These are phyloP conservation scores for Brassica cretica DNA, from an alignment of 345 rosid species.

Conservation along the genomic window DNA sequence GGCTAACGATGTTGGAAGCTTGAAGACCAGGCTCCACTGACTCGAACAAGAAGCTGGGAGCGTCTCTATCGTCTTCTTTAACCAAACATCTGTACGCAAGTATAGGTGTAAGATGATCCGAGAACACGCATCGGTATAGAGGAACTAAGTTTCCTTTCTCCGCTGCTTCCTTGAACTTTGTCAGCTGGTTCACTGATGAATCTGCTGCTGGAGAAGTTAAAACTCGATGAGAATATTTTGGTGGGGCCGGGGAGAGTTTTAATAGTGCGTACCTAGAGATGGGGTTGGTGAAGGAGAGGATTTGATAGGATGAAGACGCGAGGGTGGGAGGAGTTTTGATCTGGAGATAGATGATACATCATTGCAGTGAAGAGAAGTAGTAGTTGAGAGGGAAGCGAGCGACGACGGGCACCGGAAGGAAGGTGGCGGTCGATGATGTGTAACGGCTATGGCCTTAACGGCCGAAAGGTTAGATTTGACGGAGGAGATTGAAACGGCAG, in stretches of 20 bases:
- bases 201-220: slow-evolving; percentile 3
- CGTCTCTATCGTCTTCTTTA: slow-evolving; percentile 91
- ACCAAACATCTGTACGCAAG: slow-evolving; percentile 88
- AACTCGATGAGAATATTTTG: not conserved
- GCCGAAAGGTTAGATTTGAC: slow-evolving; percentile 24
- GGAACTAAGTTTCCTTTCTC: slow-evolving; percentile 80
- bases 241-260: not conserved
- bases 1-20: slow-evolving; percentile 63
- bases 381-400: slow-evolving; percentile 11
- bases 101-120: slow-evolving; percentile 92
- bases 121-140: slow-evolving; percentile 65
- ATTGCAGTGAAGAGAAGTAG: slow-evolving; percentile 33
- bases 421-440: slow-evolving; percentile 6
- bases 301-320: slow-evolving; percentile 39
- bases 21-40: slow-evolving; percentile 80
- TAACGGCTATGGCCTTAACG: slow-evolving; percentile 53
- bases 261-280: slow-evolving; percentile 41
- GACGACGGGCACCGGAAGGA: slow-evolving; percentile 21
- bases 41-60: slow-evolving; percentile 93
- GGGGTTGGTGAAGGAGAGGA: slow-evolving; percentile 50
- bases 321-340: slow-evolving; percentile 33
- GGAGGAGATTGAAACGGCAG: slow-evolving; percentile 31
- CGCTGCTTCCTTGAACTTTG: slow-evolving; percentile 66
- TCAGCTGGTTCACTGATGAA: slow-evolving; percentile 53
- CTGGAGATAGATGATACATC: slow-evolving; percentile 34